Conservation (phyloP, 177 flowering plant species). For the Tripterygium wilfordii region DNA sequence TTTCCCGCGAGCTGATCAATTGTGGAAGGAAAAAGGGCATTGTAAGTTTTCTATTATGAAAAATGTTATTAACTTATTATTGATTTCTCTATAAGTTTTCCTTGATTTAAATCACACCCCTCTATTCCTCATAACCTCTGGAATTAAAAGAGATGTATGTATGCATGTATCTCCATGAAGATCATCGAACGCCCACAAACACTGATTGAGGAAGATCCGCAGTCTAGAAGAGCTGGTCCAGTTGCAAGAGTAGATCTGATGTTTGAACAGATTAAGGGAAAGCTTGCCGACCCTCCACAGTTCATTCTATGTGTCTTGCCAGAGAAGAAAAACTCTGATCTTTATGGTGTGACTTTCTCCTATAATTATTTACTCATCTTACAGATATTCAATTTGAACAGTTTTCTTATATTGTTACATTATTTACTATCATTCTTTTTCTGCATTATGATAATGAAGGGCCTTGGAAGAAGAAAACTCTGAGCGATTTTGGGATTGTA, state of each 20-base stretch:
- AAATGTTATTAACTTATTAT: too few relatives aligned
- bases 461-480: conserved; percentile 83
- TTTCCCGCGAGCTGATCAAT: conserved; percentile 65
- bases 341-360: conserved; percentile 53
- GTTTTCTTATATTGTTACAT: not conserved
- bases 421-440: not conserved
- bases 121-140: too few relatives aligned
- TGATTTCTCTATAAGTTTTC: too few relatives aligned
- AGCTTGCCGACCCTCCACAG: conserved; percentile 54
- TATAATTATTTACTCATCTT: conserved; percentile 1
- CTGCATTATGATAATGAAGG: conserved; percentile 32
- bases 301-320: conserved; percentile 77
- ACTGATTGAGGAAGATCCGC: conserved; percentile 71
- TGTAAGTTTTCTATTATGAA: conserved; percentile 33
- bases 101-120: too few relatives aligned
- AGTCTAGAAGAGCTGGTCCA: conserved; percentile 38
- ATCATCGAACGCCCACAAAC: conserved; percentile 59
- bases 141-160: too few relatives aligned
- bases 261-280: conserved; percentile 51
- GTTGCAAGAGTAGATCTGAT: conserved; percentile 65
- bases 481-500: conserved; percentile 49
- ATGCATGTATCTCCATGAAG: conserved; percentile 30
- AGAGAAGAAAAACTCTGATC: conserved; percentile 63
- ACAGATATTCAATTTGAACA: not conserved
- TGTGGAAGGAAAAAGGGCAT: conserved; percentile 76